Percentiles rank a stretch among this genome's conserved stretches.
Evolutionary conservation across 352 stramenopile species (phyloP).

Genomic region (Aphanomyces stellatus): DNA sequence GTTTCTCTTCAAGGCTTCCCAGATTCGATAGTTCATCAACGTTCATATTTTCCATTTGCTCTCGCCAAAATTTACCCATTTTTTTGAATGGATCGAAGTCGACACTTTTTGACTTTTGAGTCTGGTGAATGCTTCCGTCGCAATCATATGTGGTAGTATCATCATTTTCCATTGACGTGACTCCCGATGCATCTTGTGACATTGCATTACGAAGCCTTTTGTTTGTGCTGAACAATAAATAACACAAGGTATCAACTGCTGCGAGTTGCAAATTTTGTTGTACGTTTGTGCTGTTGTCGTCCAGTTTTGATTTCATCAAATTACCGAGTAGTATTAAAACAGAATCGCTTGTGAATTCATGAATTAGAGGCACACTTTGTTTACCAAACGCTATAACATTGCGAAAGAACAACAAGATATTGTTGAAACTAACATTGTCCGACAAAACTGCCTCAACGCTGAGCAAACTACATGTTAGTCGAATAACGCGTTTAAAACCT

Average conservation of each 20-base stretch:
- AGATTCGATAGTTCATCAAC: conserved; percentile 4
- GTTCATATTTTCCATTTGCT: conserved; percentile 10
- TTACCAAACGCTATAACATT: conserved; percentile 14
- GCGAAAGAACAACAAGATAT: conserved; percentile 14
- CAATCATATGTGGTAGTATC: background rate
- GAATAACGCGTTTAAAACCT: background rate
- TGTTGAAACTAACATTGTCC: conserved; percentile 12
- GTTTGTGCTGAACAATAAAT: conserved; percentile 1
- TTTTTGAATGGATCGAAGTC: background rate
- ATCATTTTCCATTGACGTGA: background rate
- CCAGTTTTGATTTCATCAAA: background rate
- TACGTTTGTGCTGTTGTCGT: background rate
- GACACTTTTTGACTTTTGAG: background rate
- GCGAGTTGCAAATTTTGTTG: background rate
- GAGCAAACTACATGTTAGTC: conserved; percentile 3
- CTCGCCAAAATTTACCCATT: background rate
- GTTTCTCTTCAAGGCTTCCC: conserved; percentile 1
- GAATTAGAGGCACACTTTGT: background rate
- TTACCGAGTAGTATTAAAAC: background rate
- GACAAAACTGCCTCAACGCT: background rate
- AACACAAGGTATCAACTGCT: background rate
- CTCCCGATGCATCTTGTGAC: background rate
- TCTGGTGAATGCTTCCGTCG: too few relatives aligned
- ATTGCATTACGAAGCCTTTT: background rate
- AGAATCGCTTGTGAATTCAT: background rate